A percentile compares a stretch with the other conserved stretches of the same genome.
Evolutionary conservation across 768 basidiomycete genomes (phyloP).

Genomic region (Auriscalpium microsporum): DNA sequence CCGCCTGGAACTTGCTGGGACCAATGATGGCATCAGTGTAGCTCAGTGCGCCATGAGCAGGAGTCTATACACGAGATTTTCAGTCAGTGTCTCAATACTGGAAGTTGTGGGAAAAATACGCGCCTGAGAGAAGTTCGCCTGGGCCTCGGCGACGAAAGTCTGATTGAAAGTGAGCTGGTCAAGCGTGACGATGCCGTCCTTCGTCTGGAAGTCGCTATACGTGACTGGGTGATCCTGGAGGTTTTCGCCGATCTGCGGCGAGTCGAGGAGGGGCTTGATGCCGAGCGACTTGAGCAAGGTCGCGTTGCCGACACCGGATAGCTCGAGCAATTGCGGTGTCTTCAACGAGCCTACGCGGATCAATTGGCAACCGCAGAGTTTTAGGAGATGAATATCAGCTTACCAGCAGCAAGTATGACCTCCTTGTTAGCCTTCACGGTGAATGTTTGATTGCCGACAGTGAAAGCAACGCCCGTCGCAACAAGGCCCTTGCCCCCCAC

Average conservation of each 20-base stretch:
- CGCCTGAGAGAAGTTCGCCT: too few species aligned
- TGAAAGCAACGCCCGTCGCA: background rate
- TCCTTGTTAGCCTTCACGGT: background rate
- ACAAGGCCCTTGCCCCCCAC: background rate
- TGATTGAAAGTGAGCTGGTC: background rate
- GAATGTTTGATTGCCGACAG: background rate
- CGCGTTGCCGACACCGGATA: background rate
- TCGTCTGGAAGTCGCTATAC: background rate
- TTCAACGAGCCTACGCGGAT: background rate
- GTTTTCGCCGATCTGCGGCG: background rate
- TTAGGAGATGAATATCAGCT: background rate
- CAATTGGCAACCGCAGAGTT: background rate
- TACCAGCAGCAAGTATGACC: background rate
- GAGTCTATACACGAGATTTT: too few species aligned
- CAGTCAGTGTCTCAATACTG: too few species aligned
- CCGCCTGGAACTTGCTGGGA: background rate
- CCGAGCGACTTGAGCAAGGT: background rate
- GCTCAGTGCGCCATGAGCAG: background rate
- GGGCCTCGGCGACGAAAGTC: background rate
- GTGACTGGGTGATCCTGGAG: background rate
- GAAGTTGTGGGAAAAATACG: too few species aligned
- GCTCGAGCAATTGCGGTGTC: background rate
- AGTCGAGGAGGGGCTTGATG: background rate
- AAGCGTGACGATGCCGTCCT: background rate
- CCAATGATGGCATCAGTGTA: background rate